Evolutionary conservation across 2,329 filamentous ascomycete genomes (phyloP).

Genomic region (Lasiodiplodia citricola): DNA sequence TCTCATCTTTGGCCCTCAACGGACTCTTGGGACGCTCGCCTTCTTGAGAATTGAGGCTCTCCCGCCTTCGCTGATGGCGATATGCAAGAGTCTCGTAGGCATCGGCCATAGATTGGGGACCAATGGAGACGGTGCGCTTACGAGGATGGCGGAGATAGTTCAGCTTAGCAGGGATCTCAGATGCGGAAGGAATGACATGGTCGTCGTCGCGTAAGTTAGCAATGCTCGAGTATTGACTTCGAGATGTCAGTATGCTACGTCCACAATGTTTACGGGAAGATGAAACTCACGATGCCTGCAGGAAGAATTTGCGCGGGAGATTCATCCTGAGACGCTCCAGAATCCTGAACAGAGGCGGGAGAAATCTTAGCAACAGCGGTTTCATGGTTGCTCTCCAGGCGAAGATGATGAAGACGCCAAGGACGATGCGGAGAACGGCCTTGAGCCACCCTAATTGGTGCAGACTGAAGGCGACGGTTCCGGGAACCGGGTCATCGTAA

Average conservation of each 20-base stretch:
- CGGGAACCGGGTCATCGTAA: constrained; percentile 60
- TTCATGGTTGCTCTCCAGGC: constrained; percentile 91
- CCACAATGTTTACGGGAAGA: constrained; percentile 9
- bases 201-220: constrained; percentile 76
- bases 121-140: constrained; percentile 83
- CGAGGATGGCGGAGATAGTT: constrained; percentile 81
- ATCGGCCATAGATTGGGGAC: constrained; percentile 94
- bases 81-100: constrained; percentile 95
- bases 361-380: constrained; percentile 72
- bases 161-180: constrained; percentile 81
- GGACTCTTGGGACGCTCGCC: constrained; percentile 38
- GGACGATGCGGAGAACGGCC: constrained; percentile 69
- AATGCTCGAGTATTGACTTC: constrained; percentile 79
- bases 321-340: constrained; percentile 80
- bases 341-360: constrained; percentile 87
- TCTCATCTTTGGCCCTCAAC: constrained; percentile 27
- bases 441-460: constrained; percentile 68
- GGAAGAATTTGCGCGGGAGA: constrained; percentile 88
- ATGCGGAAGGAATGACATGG: constrained; percentile 88
- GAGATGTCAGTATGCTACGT: neutral
- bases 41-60: constrained; percentile 59
- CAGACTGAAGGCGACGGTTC: constrained; percentile 69
- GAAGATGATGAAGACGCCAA: constrained; percentile 85
- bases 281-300: constrained; percentile 71
- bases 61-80: constrained; percentile 71